These are phyloP conservation scores for Cymbidium sinense DNA, from an alignment of 106 monocot genomes.

Conservation along the genomic window DNA sequence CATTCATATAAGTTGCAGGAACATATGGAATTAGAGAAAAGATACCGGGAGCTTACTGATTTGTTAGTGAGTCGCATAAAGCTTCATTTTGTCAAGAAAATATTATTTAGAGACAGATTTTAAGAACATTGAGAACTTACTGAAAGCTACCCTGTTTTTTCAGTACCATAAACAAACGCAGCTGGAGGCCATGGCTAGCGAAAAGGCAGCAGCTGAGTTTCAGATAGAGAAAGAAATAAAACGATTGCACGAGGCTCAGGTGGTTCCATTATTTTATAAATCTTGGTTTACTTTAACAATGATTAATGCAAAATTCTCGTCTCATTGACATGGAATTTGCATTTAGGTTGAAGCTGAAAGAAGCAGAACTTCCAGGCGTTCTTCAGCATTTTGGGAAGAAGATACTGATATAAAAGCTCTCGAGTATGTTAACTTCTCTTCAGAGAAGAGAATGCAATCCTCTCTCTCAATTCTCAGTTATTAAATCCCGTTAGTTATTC, in stretches of 20 bases:
- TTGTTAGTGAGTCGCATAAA: conserved; percentile 49
- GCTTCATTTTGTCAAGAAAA: conserved; percentile 6
- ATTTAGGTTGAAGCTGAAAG: conserved; percentile 76
- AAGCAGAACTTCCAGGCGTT: conserved; percentile 53
- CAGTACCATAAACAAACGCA: conserved; percentile 99
- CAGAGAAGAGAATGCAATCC: too few species aligned
- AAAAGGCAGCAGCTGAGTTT: conserved; percentile 87
- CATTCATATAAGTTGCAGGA: conserved; percentile 43
- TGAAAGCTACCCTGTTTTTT: conserved; percentile 4
- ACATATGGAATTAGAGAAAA: conserved; percentile 93
- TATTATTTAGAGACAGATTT: background rate
- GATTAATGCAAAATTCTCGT: background rate
- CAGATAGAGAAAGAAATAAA: conserved; percentile 88
- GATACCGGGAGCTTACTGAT: conserved; percentile 95
- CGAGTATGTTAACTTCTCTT: conserved; percentile 42
- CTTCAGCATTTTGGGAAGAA: conserved; percentile 81
- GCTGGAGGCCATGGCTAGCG: conserved; percentile 89
- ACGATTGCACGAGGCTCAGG: conserved; percentile 80
- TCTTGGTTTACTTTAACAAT: background rate
- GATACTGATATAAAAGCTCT: conserved; percentile 85
- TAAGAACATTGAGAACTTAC: conserved; percentile 2
- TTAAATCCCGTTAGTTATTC: too few species aligned
- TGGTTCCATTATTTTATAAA: conserved; percentile 12
- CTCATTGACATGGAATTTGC: background rate
- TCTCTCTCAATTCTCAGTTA: too few species aligned